phyloP scores from a whole-genome alignment of 805 yeast species.

The Ogataea ganodermae region DNA sequence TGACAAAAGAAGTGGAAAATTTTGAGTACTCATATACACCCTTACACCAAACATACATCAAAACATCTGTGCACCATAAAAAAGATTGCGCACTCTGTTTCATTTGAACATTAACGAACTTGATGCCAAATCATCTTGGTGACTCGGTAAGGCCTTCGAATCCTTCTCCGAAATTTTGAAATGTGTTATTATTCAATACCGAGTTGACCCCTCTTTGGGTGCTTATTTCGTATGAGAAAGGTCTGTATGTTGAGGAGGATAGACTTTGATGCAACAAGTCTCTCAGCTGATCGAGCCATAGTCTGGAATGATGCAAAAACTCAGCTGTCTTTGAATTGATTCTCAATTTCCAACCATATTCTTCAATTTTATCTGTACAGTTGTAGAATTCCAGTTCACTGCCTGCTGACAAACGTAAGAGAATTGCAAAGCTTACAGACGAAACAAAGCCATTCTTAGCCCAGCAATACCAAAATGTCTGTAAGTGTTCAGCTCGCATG shows the following conservation, averaged over 20 bases:
- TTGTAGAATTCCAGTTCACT: constrained; percentile 5
- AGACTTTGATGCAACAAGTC: constrained; percentile 3
- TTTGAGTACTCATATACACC: no score
- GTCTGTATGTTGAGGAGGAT: neutral
- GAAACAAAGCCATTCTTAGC: constrained; percentile 17
- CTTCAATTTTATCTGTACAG: constrained; percentile 18
- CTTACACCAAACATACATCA: no score
- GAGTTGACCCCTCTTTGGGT: neutral
- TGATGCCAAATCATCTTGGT: neutral
- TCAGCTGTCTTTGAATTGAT: constrained; percentile 23
- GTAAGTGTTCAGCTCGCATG: constrained; percentile 23
- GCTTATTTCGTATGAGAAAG: neutral
- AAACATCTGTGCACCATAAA: no score
- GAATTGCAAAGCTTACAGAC: constrained; percentile 16
- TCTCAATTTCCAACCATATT: constrained; percentile 20
- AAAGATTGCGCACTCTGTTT: no score
- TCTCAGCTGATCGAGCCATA: constrained; percentile 20
- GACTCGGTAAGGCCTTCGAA: neutral
- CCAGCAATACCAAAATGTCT: constrained; percentile 23
- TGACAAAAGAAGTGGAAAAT: no score
- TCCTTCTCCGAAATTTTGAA: neutral
- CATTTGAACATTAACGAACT: no score
- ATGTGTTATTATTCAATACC: neutral
- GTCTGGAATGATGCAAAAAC: constrained; percentile 17
- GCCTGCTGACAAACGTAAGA: constrained; percentile 11